These are phyloP conservation scores for Tylopilus plumbeoviolaceoides DNA, from an alignment of 768 basidiomycete genomes.

Conservation along the genomic window DNA sequence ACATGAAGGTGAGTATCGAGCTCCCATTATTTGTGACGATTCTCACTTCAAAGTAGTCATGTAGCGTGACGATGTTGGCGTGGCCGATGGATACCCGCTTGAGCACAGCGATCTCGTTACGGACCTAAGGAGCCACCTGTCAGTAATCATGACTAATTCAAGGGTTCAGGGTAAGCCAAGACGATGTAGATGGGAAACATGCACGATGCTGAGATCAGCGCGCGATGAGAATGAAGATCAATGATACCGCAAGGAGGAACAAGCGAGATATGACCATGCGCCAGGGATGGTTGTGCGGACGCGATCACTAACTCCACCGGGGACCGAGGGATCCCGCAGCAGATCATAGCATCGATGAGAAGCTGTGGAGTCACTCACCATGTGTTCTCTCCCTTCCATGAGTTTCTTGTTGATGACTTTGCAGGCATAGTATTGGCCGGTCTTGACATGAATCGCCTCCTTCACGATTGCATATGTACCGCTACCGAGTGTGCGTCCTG, in stretches of 20 bases:
- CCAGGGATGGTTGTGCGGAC: background rate
- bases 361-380: conserved; percentile 53
- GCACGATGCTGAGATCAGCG: conserved; percentile 14
- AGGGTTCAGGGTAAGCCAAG: conserved; percentile 14
- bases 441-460: conserved; percentile 92
- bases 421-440: conserved; percentile 93
- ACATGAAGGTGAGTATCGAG: background rate
- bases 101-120: conserved; percentile 95
- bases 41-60: conserved; percentile 90
- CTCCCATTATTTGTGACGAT: background rate
- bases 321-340: background rate
- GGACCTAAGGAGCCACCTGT: conserved; percentile 51
- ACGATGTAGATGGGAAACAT: background rate
- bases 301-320: conserved; percentile 2
- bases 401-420: conserved; percentile 99
- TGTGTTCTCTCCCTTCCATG: conserved; percentile 96
- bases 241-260: background rate
- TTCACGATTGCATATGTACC: conserved; percentile 95
- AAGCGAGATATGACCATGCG: background rate
- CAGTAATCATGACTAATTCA: background rate
- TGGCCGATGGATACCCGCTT: conserved; percentile 92
- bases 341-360: conserved; percentile 9
- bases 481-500: conserved; percentile 82
- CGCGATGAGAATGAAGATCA: conserved; percentile 8
- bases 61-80: conserved; percentile 85